Conservation (phyloP, 345 rosid genomes). For the Sonneratia caseolaris region DNA sequence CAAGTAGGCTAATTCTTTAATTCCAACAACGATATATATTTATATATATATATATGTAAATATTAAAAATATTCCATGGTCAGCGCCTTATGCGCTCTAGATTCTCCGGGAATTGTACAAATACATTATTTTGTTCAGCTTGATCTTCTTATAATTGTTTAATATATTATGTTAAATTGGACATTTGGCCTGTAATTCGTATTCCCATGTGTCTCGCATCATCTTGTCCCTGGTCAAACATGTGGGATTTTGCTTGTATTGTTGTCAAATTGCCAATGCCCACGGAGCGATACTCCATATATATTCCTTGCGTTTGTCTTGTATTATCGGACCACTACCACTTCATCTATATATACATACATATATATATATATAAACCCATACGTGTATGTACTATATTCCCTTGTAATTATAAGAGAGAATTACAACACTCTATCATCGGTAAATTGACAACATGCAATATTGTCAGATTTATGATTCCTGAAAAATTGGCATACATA, state of each 20-base stretch:
- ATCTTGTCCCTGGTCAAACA: conserved; percentile 2
- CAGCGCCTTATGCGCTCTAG: conserved; percentile 99
- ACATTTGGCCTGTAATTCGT: no score
- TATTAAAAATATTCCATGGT: conserved; percentile 45
- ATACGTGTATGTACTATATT: no score
- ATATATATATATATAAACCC: no score
- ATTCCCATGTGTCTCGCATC: neutral
- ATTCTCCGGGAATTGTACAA: conserved; percentile 60
- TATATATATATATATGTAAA: conserved; percentile 21
- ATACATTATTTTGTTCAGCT: conserved; percentile 5
- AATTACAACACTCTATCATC: no score
- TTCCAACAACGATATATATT: no score
- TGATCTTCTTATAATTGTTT: conserved; percentile 6
- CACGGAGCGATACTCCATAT: conserved; percentile 52
- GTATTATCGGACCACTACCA: conserved; percentile 3
- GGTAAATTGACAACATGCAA: no score
- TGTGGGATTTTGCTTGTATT: conserved; percentile 28
- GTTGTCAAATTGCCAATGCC: conserved; percentile 36
- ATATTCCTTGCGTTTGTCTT: conserved; percentile 82
- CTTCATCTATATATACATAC: no score
- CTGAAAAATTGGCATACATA: no score
- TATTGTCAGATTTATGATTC: no score
- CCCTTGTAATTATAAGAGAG: neutral
- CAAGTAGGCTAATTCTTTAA: conserved; percentile 11
- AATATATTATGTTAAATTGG: neutral